Evolutionary conservation across 306 rosid species (phyloP).

Genomic region (Glycyrrhiza uralensis): DNA sequence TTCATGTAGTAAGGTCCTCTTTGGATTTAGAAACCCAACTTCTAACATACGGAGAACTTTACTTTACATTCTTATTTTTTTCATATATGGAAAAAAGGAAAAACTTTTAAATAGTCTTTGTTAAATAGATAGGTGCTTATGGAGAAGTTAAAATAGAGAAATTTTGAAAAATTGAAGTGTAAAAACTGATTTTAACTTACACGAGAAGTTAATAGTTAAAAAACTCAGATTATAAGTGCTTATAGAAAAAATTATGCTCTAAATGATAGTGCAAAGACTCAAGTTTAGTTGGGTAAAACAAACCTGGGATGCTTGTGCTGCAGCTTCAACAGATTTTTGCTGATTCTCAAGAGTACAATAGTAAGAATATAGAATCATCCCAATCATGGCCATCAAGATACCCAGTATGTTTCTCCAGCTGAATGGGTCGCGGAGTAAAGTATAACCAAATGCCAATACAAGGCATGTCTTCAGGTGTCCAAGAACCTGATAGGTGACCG

Average conservation of each 20-base stretch:
- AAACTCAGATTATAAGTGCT: no score
- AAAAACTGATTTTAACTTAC: no score
- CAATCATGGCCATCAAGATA: conserved; percentile 69
- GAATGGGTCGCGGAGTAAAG: conserved; percentile 82
- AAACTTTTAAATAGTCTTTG: no score
- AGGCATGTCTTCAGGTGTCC: conserved; percentile 97
- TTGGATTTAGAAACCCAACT: no score
- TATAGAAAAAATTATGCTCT: no score
- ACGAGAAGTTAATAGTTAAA: no score
- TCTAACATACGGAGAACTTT: no score
- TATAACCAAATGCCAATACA: conserved; percentile 85
- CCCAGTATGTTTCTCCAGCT: conserved; percentile 93
- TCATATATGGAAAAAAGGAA: no score
- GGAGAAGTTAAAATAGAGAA: no score
- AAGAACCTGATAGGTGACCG: conserved; percentile 95
- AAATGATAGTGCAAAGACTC: not conserved
- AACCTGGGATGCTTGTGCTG: conserved; percentile 66
- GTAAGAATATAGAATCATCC: conserved; percentile 89
- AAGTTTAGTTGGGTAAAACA: not conserved
- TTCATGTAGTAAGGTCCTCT: conserved; percentile 2
- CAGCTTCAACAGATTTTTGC: conserved; percentile 61
- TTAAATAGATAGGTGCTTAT: no score
- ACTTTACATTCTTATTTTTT: no score
- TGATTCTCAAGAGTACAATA: conserved; percentile 70
- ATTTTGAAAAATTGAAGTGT: no score